These are phyloP conservation scores for Capsella bursapastoris DNA, from an alignment of 345 rosid species.

Conservation along the genomic window DNA sequence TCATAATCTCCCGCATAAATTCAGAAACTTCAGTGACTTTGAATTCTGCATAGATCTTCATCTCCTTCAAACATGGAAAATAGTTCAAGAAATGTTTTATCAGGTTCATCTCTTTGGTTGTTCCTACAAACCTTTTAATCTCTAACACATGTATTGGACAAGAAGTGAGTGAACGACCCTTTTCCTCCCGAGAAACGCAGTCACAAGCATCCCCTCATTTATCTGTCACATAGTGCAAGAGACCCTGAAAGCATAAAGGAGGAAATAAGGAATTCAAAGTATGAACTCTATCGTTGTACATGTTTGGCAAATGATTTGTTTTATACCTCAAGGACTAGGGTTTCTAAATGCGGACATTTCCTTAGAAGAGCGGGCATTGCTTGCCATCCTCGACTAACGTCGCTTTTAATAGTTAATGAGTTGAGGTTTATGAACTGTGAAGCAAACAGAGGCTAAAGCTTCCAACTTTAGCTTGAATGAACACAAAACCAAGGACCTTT, in stretches of 20 bases:
- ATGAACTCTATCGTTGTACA: neutral
- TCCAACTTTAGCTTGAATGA: too few relatives aligned
- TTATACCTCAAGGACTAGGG: neutral
- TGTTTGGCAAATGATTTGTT: neutral
- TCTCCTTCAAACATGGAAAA: neutral
- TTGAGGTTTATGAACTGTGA: conserved; percentile 23
- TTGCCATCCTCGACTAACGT: neutral
- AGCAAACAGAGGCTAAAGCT: too few relatives aligned
- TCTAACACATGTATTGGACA: neutral
- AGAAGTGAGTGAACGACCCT: neutral
- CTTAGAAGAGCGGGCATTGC: conserved; percentile 5
- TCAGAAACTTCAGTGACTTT: neutral
- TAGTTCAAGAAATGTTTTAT: neutral
- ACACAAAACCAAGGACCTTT: too few relatives aligned
- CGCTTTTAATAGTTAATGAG: neutral
- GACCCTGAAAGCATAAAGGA: neutral
- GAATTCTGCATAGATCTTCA: neutral
- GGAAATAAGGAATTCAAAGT: neutral
- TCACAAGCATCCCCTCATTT: conserved; percentile 24
- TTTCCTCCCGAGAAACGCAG: neutral
- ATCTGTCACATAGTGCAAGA: conserved; percentile 5
- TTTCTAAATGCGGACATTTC: neutral
- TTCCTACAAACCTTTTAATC: neutral
- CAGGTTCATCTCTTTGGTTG: neutral
- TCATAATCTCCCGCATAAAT: neutral